phyloP scores from a whole-genome alignment of 2,329 filamentous ascomycete species.

The Fusarium sp. region DNA sequence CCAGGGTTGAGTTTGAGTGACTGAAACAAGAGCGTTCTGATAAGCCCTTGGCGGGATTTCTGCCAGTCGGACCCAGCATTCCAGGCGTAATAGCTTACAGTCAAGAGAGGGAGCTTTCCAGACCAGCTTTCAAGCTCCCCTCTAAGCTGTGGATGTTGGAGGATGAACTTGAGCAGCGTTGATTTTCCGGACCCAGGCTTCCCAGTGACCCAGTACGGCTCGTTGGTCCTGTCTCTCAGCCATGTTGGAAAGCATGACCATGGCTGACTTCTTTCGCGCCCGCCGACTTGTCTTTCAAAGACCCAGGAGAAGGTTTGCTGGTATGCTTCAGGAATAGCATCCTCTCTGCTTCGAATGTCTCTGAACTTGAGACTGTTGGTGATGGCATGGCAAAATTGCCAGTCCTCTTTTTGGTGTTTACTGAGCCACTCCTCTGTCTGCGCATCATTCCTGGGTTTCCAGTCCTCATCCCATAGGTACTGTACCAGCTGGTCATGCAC shows the following conservation, averaged over 20 bases:
- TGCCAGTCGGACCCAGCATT: neutral
- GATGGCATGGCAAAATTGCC: neutral
- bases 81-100: neutral
- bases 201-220: neutral
- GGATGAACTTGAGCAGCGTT: neutral
- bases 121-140: neutral
- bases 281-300: neutral
- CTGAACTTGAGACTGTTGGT: neutral
- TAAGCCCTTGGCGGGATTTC: neutral
- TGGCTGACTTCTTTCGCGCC: neutral
- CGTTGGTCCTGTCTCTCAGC: neutral
- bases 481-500: neutral
- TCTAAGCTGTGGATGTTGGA: neutral
- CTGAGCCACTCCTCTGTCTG: neutral
- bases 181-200: neutral
- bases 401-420: neutral
- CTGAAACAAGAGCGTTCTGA: neutral
- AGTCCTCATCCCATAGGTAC: neutral
- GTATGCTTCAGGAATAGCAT: neutral
- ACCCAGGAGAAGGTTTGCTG: neutral
- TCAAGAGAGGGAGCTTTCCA: neutral
- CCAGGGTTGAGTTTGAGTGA: neutral
- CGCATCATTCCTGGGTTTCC: neutral
- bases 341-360: neutral
- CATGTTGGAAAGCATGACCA: neutral